Evolutionary conservation across 1,139 yeast species (phyloP), one percentile per base, ranked within the genome.

Genomic region (Petasospora fabianii): DNA sequence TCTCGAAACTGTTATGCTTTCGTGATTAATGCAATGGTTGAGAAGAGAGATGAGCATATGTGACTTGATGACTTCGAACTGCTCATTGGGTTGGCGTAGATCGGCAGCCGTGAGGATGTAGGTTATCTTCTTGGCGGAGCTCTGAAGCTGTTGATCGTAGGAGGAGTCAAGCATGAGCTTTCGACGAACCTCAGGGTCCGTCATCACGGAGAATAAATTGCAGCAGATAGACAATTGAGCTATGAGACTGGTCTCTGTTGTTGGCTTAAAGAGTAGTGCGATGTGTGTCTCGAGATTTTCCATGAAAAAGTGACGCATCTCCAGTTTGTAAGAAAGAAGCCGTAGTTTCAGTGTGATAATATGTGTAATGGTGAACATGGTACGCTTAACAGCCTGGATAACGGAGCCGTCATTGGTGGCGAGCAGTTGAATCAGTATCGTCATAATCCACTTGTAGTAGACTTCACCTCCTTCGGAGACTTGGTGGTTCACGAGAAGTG

Each of bases 111-210:
- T 18, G 9, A 53, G 27, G 3, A 47, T 37, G 21, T 41, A 47
- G 22, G 49, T 53, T 4, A 52, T 42, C 20, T 44, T 52, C 41
- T 57, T 44, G 1, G 49, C 35, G 5, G 47, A 51, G 1, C 53
- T 42, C 27, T 53, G 55, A 36, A 53, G 44, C n/a, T 35, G 36
- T 13, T 42, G 49, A 30, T 54, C 58, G 29, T 43, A 45, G 2
- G 54, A 41, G 6, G 37, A 12, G 24, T 49, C 51, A 19, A 54
- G 32, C 39, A 51, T 32, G 33, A 54, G 22, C 14, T 45, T 50
- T 19, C 35, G 40, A 32, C 43, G 42, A 16, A 53, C 37, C 15
- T 50, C 54, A 8, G 39, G 20, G 29, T 51, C 54, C 5, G 50
- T 47, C 30, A 54, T 29, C 1, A 53, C 26, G 3, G 53, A 47